Evolutionary conservation across 441 rosid species (phyloP).

Genomic region (Gossypium trilobum): DNA sequence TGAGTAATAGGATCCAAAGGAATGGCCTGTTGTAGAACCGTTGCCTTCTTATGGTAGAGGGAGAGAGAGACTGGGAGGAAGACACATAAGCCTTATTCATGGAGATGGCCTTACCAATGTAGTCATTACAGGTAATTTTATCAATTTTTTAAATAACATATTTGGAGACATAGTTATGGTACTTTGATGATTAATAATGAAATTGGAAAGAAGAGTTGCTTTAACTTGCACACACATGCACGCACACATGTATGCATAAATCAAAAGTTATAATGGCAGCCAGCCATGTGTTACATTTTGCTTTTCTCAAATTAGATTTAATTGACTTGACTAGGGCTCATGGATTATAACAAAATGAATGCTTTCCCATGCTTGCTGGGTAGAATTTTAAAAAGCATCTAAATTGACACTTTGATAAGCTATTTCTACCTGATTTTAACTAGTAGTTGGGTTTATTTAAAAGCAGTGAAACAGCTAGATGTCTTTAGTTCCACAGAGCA

Average conservation of each 20-base stretch:
- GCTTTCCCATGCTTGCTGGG: background rate
- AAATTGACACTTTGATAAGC: background rate
- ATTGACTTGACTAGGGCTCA: background rate
- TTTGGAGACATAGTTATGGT: background rate
- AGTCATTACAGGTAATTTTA: conserved; percentile 51
- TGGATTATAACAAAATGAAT: background rate
- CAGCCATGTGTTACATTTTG: background rate
- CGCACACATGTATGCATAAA: background rate
- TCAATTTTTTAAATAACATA: background rate
- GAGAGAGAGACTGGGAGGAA: conserved; percentile 82
- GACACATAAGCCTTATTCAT: conserved; percentile 89
- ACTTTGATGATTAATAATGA: background rate
- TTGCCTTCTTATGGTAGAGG: conserved; percentile 98
- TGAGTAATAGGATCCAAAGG: conserved; percentile 45
- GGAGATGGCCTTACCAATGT: conserved; percentile 75
- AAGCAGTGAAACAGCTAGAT: conserved; percentile 7
- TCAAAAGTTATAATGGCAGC: background rate
- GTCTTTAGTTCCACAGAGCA: background rate
- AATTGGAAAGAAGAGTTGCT: background rate
- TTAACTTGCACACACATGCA: background rate
- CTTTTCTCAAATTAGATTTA: background rate
- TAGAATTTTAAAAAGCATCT: background rate
- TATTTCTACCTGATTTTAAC: background rate
- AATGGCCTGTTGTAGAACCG: conserved; percentile 84
- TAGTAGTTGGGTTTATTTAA: background rate